Base-by-base conservation (phyloP, 73 alveolate species). In the Blepharisma stoltei region DNA sequence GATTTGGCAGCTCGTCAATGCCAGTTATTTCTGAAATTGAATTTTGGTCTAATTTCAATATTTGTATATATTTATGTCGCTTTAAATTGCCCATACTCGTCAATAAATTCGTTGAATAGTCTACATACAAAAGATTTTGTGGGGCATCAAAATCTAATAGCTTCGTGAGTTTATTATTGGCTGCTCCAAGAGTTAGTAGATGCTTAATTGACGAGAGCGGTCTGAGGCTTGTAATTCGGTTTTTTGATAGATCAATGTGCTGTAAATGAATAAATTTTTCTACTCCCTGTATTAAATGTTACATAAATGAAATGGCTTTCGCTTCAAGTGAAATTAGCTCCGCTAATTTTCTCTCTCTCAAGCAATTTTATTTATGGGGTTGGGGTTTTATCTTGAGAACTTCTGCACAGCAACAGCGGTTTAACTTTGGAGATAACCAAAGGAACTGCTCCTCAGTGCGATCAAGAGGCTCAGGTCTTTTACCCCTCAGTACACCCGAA, bases 121-220 rank as follows among this genome's bases (percentile, higher is more conserved):
- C 94, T 8, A 81, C 94, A 76, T 86, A 87, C 71, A 89, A 93
- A n/a, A 89, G 86, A 70, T 92, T 92, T 23, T 89, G 91, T 18
- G 96, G 94, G 8, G 98, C 96, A 5, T 80, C 95, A 73, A 95
- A 91, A 79, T 95, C 99, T 80, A 92, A 82, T 76, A 91, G 86
- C 70, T 84, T 86, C 37, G 92, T 78, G 49, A 95, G 68, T 67
- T 88, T 86, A 78, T 95, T 95, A 78, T 90, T 81, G 45, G 96
- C 76, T 38, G 97, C 98, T 60, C 94, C 86, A 32, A 95, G 79
- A 68, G 88, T 88, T 20, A 90, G 89, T 78, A 95, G 67, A 73
- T 95, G 97, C 83, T 94, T 89, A 60, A 95, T 54, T 21, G 86
- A 86, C 11, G 95, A 68, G 8, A 95, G 88, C 53, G 90, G 90